Conservation (phyloP, 2,329 filamentous ascomycete genomes). For the Penicillium sp. region DNA sequence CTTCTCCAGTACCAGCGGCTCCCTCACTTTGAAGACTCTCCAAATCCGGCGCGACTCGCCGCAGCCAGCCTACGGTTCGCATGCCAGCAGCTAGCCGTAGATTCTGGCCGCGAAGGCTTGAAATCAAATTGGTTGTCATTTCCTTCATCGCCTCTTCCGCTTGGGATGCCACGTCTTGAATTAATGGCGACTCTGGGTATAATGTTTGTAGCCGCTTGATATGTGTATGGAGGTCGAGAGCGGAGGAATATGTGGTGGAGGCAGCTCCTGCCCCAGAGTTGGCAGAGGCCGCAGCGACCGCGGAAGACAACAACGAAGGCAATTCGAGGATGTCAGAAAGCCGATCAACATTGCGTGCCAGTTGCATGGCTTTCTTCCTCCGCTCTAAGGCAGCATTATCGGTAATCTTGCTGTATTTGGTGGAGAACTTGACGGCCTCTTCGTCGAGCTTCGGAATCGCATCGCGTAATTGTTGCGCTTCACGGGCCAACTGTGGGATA, state of each 20-base stretch:
- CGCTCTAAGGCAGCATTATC: constrained; percentile 71
- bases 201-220: constrained; percentile 82
- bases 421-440: constrained; percentile 77
- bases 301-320: constrained; percentile 79
- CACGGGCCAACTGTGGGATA: constrained; percentile 69
- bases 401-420: constrained; percentile 75
- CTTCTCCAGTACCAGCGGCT: constrained; percentile 54
- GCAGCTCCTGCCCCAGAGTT: constrained; percentile 43
- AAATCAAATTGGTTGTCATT: constrained; percentile 83
- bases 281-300: constrained; percentile 54
- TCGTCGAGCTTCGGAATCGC: constrained; percentile 78
- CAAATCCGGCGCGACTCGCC: constrained; percentile 81
- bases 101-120: constrained; percentile 72
- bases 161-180: constrained; percentile 72
- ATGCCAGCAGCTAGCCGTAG: constrained; percentile 89
- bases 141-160: constrained; percentile 86
- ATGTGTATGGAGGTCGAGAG: constrained; percentile 89
- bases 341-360: constrained; percentile 85
- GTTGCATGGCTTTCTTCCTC: constrained; percentile 76
- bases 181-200: constrained; percentile 76
- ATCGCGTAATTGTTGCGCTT: constrained; percentile 68
- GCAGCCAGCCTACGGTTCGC: constrained; percentile 87
- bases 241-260: constrained; percentile 79
- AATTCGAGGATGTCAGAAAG: constrained; percentile 90
- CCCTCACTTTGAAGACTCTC: constrained; percentile 49